Conservation (phyloP, 2,329 filamentous ascomycete genomes). For the Ophiostoma sp. region DNA sequence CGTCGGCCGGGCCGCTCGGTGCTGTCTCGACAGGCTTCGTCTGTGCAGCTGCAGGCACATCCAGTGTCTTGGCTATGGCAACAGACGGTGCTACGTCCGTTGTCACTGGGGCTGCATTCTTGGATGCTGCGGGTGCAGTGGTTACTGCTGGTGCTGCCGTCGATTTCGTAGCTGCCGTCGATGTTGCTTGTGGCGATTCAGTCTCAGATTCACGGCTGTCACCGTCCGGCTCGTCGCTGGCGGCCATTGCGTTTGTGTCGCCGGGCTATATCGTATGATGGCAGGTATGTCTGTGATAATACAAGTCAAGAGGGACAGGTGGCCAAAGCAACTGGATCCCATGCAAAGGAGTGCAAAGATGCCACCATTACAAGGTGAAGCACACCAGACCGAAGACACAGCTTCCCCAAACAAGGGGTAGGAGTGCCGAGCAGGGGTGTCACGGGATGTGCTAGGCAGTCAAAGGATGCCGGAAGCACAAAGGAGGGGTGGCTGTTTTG, state of each 20-base stretch:
- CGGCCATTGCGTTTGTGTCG: slow-evolving; percentile 19
- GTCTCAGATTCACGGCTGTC: slow-evolving; percentile 10
- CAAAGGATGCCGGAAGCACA: not conserved
- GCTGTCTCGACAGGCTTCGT: not conserved
- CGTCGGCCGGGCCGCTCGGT: not conserved
- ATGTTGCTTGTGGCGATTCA: not conserved
- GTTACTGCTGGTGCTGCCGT: not conserved
- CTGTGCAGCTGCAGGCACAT: not conserved
- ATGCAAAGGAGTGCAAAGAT: not conserved
- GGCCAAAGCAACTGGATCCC: not conserved
- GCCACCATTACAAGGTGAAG: slow-evolving; percentile 2
- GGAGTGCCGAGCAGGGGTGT: not conserved
- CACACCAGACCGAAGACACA: not conserved
- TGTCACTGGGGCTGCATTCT: not conserved
- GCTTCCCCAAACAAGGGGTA: slow-evolving; percentile 12
- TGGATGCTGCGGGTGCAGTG: not conserved
- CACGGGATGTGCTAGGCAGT: not conserved
- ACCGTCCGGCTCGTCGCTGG: slow-evolving; percentile 19
- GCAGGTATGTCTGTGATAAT: too few species aligned
- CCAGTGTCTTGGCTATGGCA: not conserved
- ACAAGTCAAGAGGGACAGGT: not conserved
- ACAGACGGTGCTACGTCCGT: not conserved
- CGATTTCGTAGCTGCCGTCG: not conserved
- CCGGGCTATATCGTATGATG: not conserved
- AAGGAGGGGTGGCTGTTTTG: slow-evolving; percentile 2